Evolutionary conservation across 129 eudicot species (phyloP).

Genomic region (Pseudognaphalium luteoalbum): DNA sequence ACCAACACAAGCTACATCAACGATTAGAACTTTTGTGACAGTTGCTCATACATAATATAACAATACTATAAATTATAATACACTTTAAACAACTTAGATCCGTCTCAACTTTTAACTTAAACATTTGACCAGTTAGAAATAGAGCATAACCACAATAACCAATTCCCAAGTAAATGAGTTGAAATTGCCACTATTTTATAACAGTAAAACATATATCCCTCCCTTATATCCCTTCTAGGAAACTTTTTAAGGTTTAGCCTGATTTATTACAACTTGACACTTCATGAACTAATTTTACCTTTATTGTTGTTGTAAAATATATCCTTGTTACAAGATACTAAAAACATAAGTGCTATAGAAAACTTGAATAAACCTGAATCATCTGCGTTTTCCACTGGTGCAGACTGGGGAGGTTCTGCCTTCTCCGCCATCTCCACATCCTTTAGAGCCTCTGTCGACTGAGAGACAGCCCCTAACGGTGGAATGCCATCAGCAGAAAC

Average conservation of each 20-base stretch:
- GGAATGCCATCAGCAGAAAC: constrained; percentile 30
- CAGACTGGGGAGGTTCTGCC: constrained; percentile 33
- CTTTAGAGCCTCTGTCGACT: constrained; percentile 42
- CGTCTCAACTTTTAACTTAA: not conserved
- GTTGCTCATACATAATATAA: not conserved
- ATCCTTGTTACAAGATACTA: constrained; percentile 18
- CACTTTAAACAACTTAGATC: not conserved
- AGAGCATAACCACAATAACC: not conserved
- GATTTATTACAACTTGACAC: not conserved
- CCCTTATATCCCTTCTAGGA: not conserved
- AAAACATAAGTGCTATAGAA: not conserved
- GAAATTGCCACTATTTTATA: not conserved
- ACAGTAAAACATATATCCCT: not conserved
- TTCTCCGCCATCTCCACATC: constrained; percentile 53
- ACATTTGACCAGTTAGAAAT: no score
- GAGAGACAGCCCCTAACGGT: constrained; percentile 30
- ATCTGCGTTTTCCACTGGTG: constrained; percentile 37
- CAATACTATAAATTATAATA: not conserved
- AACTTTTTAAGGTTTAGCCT: not conserved
- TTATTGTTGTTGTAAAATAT: not conserved
- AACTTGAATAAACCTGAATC: constrained; percentile 47
- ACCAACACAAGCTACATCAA: not conserved
- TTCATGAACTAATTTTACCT: not conserved
- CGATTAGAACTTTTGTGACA: not conserved
- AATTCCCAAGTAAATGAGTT: not conserved